These are phyloP conservation scores for Trichoderma oligosporum DNA, from an alignment of 2,329 filamentous ascomycete genomes.

Conservation along the genomic window DNA sequence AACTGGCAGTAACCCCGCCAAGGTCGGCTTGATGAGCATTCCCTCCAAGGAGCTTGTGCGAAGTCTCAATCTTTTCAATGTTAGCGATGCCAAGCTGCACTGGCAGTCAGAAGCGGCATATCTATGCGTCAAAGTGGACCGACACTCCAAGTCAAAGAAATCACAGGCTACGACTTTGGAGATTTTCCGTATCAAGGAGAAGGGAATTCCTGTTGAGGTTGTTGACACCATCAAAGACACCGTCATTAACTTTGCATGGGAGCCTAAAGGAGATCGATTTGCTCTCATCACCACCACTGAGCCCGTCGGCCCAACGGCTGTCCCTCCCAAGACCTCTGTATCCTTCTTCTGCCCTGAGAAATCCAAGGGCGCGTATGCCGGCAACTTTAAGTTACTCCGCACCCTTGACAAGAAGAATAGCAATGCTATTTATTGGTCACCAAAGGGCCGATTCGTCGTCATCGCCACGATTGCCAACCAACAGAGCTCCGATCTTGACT, in stretches of 20 bases:
- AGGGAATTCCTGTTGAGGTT: conserved; percentile 96
- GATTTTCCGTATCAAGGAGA: conserved; percentile 96
- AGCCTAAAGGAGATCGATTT: conserved; percentile 95
- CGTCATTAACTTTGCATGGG: conserved; percentile 99
- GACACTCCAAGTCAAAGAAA: conserved; percentile 99
- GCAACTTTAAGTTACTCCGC: conserved; percentile 94
- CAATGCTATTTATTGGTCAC: conserved; percentile 99
- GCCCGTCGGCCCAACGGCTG: conserved; percentile 69
- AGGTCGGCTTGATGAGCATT: conserved; percentile 93
- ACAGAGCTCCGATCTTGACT: conserved; percentile 93
- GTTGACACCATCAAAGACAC: conserved; percentile 97
- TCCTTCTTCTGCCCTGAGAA: conserved; percentile 98
- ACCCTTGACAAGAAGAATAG: conserved; percentile 99
- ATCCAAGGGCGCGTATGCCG: conserved; percentile 71
- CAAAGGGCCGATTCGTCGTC: conserved; percentile 89
- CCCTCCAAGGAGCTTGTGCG: conserved; percentile 92
- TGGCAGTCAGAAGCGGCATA: conserved; percentile 96
- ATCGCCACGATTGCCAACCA: conserved; percentile 89
- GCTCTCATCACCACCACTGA: conserved; percentile 95
- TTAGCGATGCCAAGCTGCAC: conserved; percentile 95
- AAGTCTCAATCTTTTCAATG: conserved; percentile 95
- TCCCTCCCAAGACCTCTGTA: conserved; percentile 89
- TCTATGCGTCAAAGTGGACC: conserved; percentile 96
- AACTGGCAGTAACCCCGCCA: conserved; percentile 94
- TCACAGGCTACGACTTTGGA: conserved; percentile 94